Base-by-base conservation (phyloP, 2,329 filamentous ascomycete genomes). In the Calonectria henricotiae region DNA sequence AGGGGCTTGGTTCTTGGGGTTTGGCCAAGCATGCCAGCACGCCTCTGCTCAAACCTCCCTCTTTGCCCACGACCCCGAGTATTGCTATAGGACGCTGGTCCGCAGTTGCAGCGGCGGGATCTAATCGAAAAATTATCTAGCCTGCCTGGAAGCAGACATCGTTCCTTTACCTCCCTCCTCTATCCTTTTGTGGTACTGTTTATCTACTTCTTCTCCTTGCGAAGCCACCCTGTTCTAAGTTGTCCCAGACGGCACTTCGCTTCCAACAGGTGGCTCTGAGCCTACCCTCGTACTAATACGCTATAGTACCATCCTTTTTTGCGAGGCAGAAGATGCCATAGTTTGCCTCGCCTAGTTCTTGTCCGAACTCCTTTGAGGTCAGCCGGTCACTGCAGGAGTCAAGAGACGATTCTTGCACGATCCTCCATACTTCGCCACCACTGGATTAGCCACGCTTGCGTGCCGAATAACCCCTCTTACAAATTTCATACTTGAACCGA, bases 331-430 rank as follows among this genome's bases (percentile, higher is more conserved):
- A 74, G 68, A 83, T 82, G 81, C 79, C 73, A 76, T 80, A 80
- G 74, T 75, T 73, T 71, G 72, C 70, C 74, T 77, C 74, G 71
- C 68, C 68, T 77, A 71, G 70, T 76, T 80, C 75, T 73, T 74
- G 79, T 79, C 76, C 71, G 80, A 81, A 87, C 89, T 91, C 90
- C 90, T 92, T 92, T 92, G 90, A 92, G 90, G 91, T 91, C 92
- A 94, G 92, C 92, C 89, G 91, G 92, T 86, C 89, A 89, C 92
- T 94, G 92, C 92, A 94, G 92, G 91, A 93, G 90, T 84, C 76
- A 72, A 79, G 70, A 76, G 74, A 78, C 74, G 75, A 77, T 76
- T 77, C 76, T 79, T 75, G 67, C 73, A 75, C 69, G 68, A 75
- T 72, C 70, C 71, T 73, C 67, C 55, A 54, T 43, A 68, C 62